These are phyloP conservation scores for Diaporthe vexans DNA, from an alignment of 2,329 filamentous ascomycete species.

Conservation along the genomic window DNA sequence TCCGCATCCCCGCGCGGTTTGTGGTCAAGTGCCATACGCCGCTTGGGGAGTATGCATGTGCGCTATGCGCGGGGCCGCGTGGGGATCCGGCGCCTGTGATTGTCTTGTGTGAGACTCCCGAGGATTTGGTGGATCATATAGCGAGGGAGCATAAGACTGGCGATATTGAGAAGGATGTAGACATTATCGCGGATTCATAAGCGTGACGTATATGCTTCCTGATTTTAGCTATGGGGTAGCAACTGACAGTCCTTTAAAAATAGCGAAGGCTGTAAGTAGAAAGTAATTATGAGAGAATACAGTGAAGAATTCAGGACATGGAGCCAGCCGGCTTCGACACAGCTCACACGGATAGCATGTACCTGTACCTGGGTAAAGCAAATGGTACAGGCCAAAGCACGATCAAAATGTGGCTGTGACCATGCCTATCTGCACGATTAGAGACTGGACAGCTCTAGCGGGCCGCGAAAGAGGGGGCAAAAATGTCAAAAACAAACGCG, in stretches of 20 bases:
- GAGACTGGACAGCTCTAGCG: not conserved
- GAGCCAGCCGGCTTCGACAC: too few relatives aligned
- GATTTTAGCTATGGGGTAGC: not conserved
- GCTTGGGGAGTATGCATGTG: conserved; percentile 31
- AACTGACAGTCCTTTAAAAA: too few relatives aligned
- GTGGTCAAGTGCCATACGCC: conserved; percentile 53
- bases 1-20: conserved; percentile 48
- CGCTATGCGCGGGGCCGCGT: conserved; percentile 20
- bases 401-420: not conserved
- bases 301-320: too few relatives aligned
- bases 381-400: not conserved
- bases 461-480: not conserved
- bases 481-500: not conserved
- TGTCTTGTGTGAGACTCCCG: conserved; percentile 32
- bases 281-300: too few relatives aligned
- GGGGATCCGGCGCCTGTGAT: not conserved
- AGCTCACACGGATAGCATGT: too few relatives aligned
- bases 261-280: too few relatives aligned
- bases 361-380: not conserved
- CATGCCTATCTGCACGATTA: too few relatives aligned
- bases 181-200: conserved; percentile 18
- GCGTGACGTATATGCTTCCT: not conserved
- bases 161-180: conserved; percentile 30
- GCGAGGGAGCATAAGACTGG: conserved; percentile 28
- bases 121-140: conserved; percentile 32